Evolutionary conservation across 1,139 yeast species (phyloP).

Genomic region (Protomyces lactucae-debilis): DNA sequence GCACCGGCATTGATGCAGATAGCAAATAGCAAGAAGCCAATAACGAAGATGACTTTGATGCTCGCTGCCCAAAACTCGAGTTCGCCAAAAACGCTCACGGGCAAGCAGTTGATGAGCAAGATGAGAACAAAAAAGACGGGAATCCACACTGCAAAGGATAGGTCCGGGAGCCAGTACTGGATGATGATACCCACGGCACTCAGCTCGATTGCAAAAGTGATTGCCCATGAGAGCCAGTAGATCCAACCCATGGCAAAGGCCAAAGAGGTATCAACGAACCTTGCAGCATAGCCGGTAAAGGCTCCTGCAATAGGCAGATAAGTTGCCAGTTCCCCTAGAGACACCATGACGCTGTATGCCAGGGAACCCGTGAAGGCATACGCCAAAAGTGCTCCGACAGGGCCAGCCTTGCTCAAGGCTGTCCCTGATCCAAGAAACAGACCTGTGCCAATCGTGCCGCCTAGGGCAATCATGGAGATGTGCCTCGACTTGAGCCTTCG

Average conservation of each 20-base stretch:
- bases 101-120: slow-evolving; percentile 52
- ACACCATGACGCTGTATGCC: slow-evolving; percentile 63
- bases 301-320: slow-evolving; percentile 78
- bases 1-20: slow-evolving; percentile 71
- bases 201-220: slow-evolving; percentile 75
- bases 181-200: slow-evolving; percentile 75
- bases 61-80: slow-evolving; percentile 65
- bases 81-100: slow-evolving; percentile 63
- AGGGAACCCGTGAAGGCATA: slow-evolving; percentile 62
- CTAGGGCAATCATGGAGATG: slow-evolving; percentile 49
- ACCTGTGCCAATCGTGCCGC: slow-evolving; percentile 53
- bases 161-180: slow-evolving; percentile 59
- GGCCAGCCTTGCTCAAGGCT: slow-evolving; percentile 73
- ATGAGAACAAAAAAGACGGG: slow-evolving; percentile 58
- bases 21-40: slow-evolving; percentile 66
- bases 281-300: slow-evolving; percentile 43
- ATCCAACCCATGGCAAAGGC: slow-evolving; percentile 81
- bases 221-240: slow-evolving; percentile 86
- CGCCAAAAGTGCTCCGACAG: slow-evolving; percentile 72
- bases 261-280: slow-evolving; percentile 38
- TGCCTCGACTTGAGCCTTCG: slow-evolving; percentile 47
- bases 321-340: slow-evolving; percentile 84
- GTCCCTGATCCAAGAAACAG: slow-evolving; percentile 66
- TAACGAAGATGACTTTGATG: slow-evolving; percentile 62
- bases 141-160: slow-evolving; percentile 67